phyloP scores from a whole-genome alignment of 2,329 filamentous ascomycete genomes.

The Knufia fluminis region DNA sequence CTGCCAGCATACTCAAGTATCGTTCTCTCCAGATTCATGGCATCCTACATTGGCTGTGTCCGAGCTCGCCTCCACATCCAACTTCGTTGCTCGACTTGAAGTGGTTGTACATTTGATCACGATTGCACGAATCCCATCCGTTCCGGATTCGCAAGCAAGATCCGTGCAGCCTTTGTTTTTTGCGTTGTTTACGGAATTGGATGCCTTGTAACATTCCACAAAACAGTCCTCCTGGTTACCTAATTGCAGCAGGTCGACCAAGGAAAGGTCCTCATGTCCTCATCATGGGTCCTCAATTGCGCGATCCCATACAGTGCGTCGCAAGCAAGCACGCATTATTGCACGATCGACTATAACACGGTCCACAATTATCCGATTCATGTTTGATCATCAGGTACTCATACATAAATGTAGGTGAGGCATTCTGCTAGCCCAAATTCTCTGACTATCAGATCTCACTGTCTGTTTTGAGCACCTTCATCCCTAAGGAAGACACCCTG shows the following conservation, averaged over 20 bases:
- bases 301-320: not conserved
- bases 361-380: not conserved
- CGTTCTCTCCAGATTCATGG: no score
- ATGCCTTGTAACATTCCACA: constrained; percentile 9
- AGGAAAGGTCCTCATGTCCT: not conserved
- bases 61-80: no score
- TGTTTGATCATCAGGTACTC: not conserved
- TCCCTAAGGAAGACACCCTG: no score
- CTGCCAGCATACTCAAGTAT: no score
- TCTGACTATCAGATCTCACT: no score
- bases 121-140: not conserved
- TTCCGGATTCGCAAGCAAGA: not conserved
- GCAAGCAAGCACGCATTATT: constrained; percentile 8
- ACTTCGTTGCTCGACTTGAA: no score
- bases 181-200: constrained; percentile 9
- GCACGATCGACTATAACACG: not conserved
- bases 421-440: not conserved
- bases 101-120: no score
- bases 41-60: no score
- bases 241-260: not conserved
- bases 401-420: constrained; percentile 3
- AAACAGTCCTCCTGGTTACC: not conserved
- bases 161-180: not conserved
- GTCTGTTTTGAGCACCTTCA: no score
- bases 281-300: not conserved